These are phyloP conservation scores for Collybia mongolica DNA, from an alignment of 768 basidiomycete species.

Conservation along the genomic window DNA sequence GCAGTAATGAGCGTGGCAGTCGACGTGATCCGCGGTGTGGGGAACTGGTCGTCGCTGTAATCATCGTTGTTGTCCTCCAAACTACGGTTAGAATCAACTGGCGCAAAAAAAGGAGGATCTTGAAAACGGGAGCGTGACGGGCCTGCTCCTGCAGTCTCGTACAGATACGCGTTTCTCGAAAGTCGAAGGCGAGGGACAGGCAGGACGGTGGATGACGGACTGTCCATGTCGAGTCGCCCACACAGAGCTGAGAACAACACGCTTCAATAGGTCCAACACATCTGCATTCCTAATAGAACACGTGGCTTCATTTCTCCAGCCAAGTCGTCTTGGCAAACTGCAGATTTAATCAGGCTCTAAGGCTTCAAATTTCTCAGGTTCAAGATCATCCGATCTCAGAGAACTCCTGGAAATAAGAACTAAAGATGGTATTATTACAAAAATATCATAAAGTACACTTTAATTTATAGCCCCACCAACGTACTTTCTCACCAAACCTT, in stretches of 20 bases:
- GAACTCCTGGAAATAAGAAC: too few relatives aligned
- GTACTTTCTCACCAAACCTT: slow-evolving; percentile 44
- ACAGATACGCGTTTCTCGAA: slow-evolving; percentile 22
- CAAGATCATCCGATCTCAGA: too few relatives aligned
- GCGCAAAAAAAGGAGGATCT: slow-evolving; percentile 27
- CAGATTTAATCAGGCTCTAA: too few relatives aligned
- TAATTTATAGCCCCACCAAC: slow-evolving; percentile 24
- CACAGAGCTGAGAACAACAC: background rate
- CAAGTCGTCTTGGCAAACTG: too few relatives aligned
- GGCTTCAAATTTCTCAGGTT: too few relatives aligned
- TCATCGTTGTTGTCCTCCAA: slow-evolving; percentile 23
- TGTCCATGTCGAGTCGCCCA: slow-evolving; percentile 23
- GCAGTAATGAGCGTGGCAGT: slow-evolving; percentile 19
- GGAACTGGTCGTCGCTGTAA: slow-evolving; percentile 34
- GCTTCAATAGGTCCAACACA: background rate
- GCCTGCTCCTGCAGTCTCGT: slow-evolving; percentile 28
- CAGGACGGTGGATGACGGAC: slow-evolving; percentile 13
- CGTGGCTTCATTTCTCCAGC: background rate
- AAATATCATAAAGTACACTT: background rate
- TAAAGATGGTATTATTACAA: too few relatives aligned
- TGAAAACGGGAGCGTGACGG: slow-evolving; percentile 31
- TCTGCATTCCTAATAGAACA: background rate
- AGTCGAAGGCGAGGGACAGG: slow-evolving; percentile 35
- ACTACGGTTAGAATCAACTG: slow-evolving; percentile 21
- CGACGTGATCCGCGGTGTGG: slow-evolving; percentile 35